Percentiles rank a stretch among this genome's conserved stretches.
phyloP scores from a whole-genome alignment of 345 rosid species.

The Eucalyptus polyanthemos region DNA sequence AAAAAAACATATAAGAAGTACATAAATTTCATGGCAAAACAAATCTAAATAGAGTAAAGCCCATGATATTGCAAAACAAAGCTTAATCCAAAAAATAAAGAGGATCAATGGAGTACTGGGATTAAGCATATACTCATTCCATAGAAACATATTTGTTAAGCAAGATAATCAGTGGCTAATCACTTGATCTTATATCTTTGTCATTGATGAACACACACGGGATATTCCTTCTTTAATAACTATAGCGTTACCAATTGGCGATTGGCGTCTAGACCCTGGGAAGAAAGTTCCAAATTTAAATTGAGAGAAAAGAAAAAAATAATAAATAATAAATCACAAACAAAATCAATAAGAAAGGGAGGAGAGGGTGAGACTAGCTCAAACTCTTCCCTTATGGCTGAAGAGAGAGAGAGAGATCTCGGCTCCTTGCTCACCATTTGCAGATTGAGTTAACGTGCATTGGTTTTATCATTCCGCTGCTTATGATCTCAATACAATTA shows the following conservation, averaged over 20 bases:
- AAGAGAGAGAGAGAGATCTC: background rate
- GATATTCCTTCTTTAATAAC: background rate
- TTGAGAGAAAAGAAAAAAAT: background rate
- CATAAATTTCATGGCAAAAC: background rate
- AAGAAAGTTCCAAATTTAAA: background rate
- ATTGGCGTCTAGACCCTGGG: rapidly evolving
- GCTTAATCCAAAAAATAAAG: background rate
- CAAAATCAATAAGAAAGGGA: background rate
- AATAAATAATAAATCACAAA: background rate
- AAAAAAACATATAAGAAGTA: background rate
- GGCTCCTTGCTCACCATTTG: background rate
- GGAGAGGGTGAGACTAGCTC: background rate
- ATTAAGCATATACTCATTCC: background rate
- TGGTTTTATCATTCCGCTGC: background rate
- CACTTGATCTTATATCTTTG: background rate
- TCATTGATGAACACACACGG: background rate
- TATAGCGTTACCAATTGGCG: rapidly evolving
- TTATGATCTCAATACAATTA: background rate
- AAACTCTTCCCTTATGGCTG: background rate
- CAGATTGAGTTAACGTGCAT: background rate
- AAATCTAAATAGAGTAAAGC: background rate
- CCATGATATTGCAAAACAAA: background rate
- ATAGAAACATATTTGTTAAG: rapidly evolving
- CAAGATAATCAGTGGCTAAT: rapidly evolving
- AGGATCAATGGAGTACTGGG: background rate